Base-by-base conservation (phyloP, 352 stramenopile genomes). In the Globisporangium sylvaticum region DNA sequence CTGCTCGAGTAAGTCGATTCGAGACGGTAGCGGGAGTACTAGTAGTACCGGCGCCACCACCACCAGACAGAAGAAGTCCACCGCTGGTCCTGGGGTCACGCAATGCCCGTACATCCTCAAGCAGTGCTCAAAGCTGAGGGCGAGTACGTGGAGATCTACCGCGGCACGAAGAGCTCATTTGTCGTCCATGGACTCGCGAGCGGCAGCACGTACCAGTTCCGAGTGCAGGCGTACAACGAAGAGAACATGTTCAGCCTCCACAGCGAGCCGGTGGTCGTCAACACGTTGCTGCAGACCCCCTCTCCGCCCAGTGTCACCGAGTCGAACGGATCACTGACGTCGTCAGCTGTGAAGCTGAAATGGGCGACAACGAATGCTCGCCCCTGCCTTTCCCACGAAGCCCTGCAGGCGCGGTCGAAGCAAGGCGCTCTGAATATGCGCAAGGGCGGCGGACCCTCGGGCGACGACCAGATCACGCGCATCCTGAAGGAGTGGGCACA, bases 61-160 rank as follows among this genome's bases (percentile, higher is more conserved):
- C 5, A 12, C 31, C 9, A n/a, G 39, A n/a, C 1, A 56, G 0
- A 62, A 44, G 44, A 64, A 68, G 31, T 1, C 52, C 9, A 57
- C 59, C 50, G 29, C 39, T 46, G 61, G 48, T n/a, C 27, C 66
- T 5, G 56, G 58, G 20, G 65, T 71, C 60, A 58, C 68, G 39
- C 27, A 58, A 22, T 88, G 78, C 69, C 84, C 79, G 32, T 97
- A 92, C 67, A 81, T 97, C 55, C 76, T 96, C 32, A 95, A 97
- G 64, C 88, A 96, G 64, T 96, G 88, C 69, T 78, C 80, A 10
- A 97, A 65, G 78, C 78, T 25, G 71, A 78, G 25, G 87, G 88
- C 27, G 80, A 92, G 62, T 97, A 95, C 54, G 80, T 95, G 18
- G 85, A 97, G 70, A 90, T 97, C 55, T 94, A 96, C 65, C 76